Conservation (phyloP, 768 basidiomycete genomes). For the Mycena polygramma region DNA sequence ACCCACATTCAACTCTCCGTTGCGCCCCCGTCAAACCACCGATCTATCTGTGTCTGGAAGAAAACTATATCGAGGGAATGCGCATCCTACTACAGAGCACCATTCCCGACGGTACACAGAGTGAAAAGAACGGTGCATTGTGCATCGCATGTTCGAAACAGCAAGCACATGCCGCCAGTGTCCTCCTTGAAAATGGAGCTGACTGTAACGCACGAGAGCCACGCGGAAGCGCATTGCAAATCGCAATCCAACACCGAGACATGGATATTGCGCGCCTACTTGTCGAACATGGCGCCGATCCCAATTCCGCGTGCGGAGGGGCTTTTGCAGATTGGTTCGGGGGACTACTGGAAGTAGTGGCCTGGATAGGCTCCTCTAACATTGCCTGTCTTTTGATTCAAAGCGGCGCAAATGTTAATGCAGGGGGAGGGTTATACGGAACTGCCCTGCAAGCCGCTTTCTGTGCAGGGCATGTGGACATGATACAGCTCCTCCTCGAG, state of each 20-base stretch:
- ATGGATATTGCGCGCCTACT: conserved; percentile 27
- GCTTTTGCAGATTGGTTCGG: no score
- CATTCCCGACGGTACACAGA: background rate
- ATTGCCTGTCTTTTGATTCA: no score
- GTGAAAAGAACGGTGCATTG: background rate
- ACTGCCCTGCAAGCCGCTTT: background rate
- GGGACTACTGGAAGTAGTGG: no score
- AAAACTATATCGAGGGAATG: conserved; percentile 1
- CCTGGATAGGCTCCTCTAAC: no score
- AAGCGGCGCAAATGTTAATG: background rate
- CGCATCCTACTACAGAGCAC: background rate
- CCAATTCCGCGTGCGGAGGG: background rate
- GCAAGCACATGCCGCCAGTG: no score
- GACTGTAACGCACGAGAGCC: no score
- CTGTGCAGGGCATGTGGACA: background rate
- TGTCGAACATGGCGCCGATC: conserved; percentile 18
- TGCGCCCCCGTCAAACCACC: background rate
- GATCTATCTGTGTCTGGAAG: background rate
- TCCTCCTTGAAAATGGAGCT: no score
- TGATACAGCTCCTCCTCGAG: conserved; percentile 23
- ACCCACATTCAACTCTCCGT: no score
- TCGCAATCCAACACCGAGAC: no score
- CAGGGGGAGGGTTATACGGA: background rate
- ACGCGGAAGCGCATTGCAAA: conserved; percentile 8
- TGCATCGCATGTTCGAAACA: no score